phyloP scores from a whole-genome alignment of 192 early-diverging fungal species.

The Chytriomyces sp. region DNA sequence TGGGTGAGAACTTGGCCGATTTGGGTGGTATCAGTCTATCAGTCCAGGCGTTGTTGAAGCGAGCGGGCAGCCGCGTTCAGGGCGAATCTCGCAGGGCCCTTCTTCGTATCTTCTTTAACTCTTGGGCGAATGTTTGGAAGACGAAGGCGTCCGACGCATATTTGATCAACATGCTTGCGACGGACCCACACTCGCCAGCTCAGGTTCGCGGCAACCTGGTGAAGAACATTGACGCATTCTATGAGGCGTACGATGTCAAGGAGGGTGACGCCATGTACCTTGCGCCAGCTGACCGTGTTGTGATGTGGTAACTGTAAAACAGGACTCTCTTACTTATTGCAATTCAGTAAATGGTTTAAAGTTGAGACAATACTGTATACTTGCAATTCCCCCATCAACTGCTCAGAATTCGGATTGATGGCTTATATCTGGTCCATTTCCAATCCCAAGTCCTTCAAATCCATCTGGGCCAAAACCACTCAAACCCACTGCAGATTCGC shows the following conservation, averaged over 20 bases:
- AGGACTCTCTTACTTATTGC: too few relatives aligned
- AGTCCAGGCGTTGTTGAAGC: background rate
- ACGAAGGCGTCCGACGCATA: constrained; percentile 8
- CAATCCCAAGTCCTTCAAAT: too few relatives aligned
- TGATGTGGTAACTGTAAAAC: constrained; percentile 28
- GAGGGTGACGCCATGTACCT: constrained; percentile 19
- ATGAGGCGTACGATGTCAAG: constrained; percentile 17
- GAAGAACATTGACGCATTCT: constrained; percentile 21
- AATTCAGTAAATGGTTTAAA: too few relatives aligned
- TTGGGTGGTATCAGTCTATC: constrained; percentile 36
- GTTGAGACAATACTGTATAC: too few relatives aligned
- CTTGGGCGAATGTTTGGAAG: constrained; percentile 8
- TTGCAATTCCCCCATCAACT: too few relatives aligned
- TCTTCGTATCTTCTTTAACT: constrained; percentile 2
- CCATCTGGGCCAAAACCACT: too few relatives aligned
- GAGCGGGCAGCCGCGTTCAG: background rate
- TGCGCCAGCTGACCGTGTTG: constrained; percentile 8
- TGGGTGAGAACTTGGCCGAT: constrained; percentile 48
- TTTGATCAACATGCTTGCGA: constrained; percentile 8
- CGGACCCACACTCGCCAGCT: constrained; percentile 19
- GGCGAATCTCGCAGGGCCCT: background rate
- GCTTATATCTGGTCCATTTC: too few relatives aligned
- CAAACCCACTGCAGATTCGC: too few relatives aligned
- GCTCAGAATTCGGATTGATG: too few relatives aligned
- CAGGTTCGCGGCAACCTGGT: constrained; percentile 10